Base-by-base conservation (phyloP, 768 basidiomycete species). In the Mycena rebaudengoi region DNA sequence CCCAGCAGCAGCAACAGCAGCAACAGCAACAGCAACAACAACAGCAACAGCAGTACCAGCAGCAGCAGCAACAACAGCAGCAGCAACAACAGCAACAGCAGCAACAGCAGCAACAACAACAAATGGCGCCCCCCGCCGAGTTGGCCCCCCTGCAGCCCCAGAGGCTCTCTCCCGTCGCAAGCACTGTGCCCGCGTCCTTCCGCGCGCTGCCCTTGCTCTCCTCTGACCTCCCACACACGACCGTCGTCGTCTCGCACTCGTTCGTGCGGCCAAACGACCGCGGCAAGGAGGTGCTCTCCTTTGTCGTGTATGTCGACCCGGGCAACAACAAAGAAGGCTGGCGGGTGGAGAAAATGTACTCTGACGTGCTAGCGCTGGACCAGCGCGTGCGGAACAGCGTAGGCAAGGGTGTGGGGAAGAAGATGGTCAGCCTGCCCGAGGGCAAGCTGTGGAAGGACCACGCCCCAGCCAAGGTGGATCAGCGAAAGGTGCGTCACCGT, bases 381-480 rank as follows among this genome's bases (percentile, higher is more conserved):
- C 85, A 89, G 64, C 85, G 90, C 25, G 84, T 98, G 52, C 87
- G 93, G 55, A 76, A 75, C 45, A 88, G 83, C 51, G 85, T 88
- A 18, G 88, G 89, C 14, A 91, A 89, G 74, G 85, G 85, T 50
- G 80, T 91, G 20, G 86, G 83, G 41, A 96, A 95, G 82, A 92
- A 87, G 77, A 88, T 99, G 48, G 88, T 83, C 20, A 82, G 78
- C 55, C 76, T 99, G 60, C 98, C 98, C 2, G 98, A 99, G 74
- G 93, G 94, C 25, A 92, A 91, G 76, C 80, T 98, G 10, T 98
- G 97, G 93, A 96, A 89, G 76, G 98, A 99, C 78, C 95, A 97
- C 75, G 96, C 96, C 0, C 97, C 97, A 29, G 94, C 94, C 28
- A 96, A 93, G 81, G 94, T 96, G 41, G 98, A 99, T 81, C 95